Evolutionary conservation across 2,329 filamentous ascomycete genomes (phyloP).

Genomic region (Botrytis galanthina): DNA sequence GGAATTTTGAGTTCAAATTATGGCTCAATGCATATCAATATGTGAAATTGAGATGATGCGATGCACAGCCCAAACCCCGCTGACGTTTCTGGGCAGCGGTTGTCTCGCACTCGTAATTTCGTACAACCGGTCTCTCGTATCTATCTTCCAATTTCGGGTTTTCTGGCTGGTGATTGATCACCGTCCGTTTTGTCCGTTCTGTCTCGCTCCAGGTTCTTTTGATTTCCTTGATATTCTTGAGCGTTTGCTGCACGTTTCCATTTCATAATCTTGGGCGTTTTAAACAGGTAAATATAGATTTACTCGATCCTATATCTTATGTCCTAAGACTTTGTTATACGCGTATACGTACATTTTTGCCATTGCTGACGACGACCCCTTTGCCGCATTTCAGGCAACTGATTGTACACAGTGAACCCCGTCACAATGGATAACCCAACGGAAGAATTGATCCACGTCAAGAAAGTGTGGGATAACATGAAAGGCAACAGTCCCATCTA

Average conservation of each 20-base stretch:
- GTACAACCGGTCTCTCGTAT: not conserved
- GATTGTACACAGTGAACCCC: not conserved
- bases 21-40: not conserved
- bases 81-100: constrained; percentile 10
- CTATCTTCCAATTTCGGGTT: not conserved
- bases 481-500: constrained; percentile 51
- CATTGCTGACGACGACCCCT: constrained; percentile 25
- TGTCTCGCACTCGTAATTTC: not conserved
- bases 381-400: constrained; percentile 13
- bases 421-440: constrained; percentile 25
- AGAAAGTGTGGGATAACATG: constrained; percentile 35
- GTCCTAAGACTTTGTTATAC: not conserved
- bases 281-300: not conserved
- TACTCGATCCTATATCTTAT: not conserved
- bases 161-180: not conserved
- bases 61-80: constrained; percentile 15
- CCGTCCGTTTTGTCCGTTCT: not conserved
- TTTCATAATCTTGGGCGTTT: not conserved
- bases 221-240: constrained; percentile 4
- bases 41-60: constrained; percentile 3
- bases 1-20: not conserved
- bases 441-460: constrained; percentile 33
- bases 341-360: constrained; percentile 13
- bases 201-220: not conserved
- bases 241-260: not conserved